Conservation (phyloP, 805 yeast genomes). For the Danielia reshetovae region DNA sequence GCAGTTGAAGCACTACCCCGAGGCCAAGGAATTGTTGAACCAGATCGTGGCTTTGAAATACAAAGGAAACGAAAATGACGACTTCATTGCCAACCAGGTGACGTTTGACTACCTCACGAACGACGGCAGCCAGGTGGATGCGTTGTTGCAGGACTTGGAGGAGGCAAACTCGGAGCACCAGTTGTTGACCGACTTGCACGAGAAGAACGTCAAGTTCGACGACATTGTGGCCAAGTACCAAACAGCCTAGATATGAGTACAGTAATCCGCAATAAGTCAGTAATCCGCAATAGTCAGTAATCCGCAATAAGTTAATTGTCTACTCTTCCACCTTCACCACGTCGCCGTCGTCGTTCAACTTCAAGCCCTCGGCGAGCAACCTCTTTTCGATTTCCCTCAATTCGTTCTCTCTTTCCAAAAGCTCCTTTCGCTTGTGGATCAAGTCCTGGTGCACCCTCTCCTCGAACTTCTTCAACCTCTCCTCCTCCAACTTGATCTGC, state of each 20-base stretch:
- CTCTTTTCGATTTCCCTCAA: constrained; percentile 76
- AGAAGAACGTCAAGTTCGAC: constrained; percentile 64
- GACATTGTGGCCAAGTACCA: constrained; percentile 60
- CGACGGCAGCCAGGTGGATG: constrained; percentile 39
- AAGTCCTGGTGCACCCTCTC: constrained; percentile 86
- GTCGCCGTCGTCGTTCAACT: constrained; percentile 27
- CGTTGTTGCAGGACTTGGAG: constrained; percentile 44
- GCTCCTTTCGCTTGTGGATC: constrained; percentile 73
- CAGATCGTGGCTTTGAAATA: constrained; percentile 44
- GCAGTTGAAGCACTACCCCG: constrained; percentile 76
- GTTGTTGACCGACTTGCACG: constrained; percentile 53
- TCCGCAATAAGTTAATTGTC: too few relatives aligned
- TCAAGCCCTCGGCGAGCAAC: constrained; percentile 54
- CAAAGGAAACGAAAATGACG: constrained; percentile 24
- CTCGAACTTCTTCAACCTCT: constrained; percentile 79
- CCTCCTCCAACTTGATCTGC: constrained; percentile 85
- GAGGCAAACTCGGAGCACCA: constrained; percentile 53
- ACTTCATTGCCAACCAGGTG: constrained; percentile 61
- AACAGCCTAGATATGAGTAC: constrained; percentile 1
- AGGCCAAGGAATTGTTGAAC: constrained; percentile 60
- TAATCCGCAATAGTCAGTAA: too few relatives aligned
- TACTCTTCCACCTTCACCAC: constrained; percentile 16
- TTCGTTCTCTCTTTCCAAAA: constrained; percentile 80
- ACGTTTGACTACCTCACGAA: constrained; percentile 51
- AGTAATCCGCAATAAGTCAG: too few relatives aligned